Base-by-base conservation (phyloP, 345 rosid genomes). In the Hibiscus trionum region DNA sequence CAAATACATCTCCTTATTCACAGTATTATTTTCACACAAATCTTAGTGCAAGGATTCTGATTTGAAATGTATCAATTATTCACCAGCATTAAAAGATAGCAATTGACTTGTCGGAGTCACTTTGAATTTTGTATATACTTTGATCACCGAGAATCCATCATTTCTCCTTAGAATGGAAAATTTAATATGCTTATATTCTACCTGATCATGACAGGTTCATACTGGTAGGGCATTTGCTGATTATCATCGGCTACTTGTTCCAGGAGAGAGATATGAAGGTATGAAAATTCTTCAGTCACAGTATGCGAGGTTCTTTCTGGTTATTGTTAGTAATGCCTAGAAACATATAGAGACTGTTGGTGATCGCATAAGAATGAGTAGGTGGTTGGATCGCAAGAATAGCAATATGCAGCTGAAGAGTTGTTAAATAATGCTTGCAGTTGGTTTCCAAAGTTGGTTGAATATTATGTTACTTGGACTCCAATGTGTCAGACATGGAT, bases 261-360 rank as follows among this genome's bases (percentile, higher is more conserved):
- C 96, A 31, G 85, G 84, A 63, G 76, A 83, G 60, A 89, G 73
- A 77, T 92, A 90, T 17, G 93, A 92, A 92, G 99, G 99, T 95
- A 80, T 74, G 64, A 53, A 63, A 29, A 4, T 3, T 7, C 39
- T 26, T 68, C 26, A 8, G 16, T 37, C 9, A 10, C 9, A 14
- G 15, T 57, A 24, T 73, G 47, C 15, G 6, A 5, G 9, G 44
- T 66, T 73, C 53, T 27, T 29, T 63, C 26, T 47, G n/a, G 56
- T 35, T 39, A 50, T 31, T 70, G n/a, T 50, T 60, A 33, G 26
- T 62, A 26, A 26, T 27, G 37, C 4, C 2, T 11, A 39, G 47
- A 39, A 21, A 57, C 12, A 16, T 17, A 24, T 2, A 27, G 21
- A 17, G 61, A 39, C 53, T 59, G 39, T 62, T 24, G 57, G 33